Conservation (phyloP, 768 basidiomycete species). For the Mycena epipterygia region DNA sequence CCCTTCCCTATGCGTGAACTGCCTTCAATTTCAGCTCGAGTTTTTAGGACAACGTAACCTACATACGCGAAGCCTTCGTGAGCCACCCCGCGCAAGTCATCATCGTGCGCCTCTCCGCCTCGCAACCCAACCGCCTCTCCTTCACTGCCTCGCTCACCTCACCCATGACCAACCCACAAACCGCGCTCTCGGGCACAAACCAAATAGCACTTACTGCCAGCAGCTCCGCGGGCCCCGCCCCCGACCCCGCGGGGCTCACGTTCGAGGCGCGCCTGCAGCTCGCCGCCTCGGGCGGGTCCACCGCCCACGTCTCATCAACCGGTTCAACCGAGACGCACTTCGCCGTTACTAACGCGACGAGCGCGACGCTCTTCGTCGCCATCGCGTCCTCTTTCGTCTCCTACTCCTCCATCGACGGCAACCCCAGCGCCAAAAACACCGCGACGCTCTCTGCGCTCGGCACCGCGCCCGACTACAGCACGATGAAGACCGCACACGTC, state of each 20-base stretch:
- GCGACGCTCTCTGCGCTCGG: constrained; percentile 3
- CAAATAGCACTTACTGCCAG: not conserved
- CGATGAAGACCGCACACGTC: constrained; percentile 5
- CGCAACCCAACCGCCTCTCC: not conserved
- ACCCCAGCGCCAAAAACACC: constrained; percentile 9
- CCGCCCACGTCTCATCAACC: not conserved
- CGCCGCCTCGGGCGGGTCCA: not conserved
- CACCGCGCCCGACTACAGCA: not conserved
- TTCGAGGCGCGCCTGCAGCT: constrained; percentile 15
- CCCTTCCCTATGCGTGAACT: not conserved
- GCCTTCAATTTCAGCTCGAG: not conserved
- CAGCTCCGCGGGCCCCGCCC: constrained; percentile 1
- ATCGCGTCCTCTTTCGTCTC: constrained; percentile 21
- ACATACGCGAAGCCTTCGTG: constrained; percentile 10
- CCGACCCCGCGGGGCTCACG: constrained; percentile 13
- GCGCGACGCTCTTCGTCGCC: constrained; percentile 21
- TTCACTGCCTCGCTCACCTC: constrained; percentile 22
- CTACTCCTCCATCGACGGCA: constrained; percentile 10
- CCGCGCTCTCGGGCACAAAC: not conserved
- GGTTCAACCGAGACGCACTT: not conserved
- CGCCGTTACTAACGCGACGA: constrained; percentile 5
- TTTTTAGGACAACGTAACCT: constrained; percentile 11
- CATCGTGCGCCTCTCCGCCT: constrained; percentile 8
- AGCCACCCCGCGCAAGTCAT: constrained; percentile 26
- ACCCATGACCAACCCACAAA: not conserved